Percentiles rank a stretch among this genome's conserved stretches.
phyloP scores from a whole-genome alignment of 164 flowering plant genomes.

The Akebia trifoliata region DNA sequence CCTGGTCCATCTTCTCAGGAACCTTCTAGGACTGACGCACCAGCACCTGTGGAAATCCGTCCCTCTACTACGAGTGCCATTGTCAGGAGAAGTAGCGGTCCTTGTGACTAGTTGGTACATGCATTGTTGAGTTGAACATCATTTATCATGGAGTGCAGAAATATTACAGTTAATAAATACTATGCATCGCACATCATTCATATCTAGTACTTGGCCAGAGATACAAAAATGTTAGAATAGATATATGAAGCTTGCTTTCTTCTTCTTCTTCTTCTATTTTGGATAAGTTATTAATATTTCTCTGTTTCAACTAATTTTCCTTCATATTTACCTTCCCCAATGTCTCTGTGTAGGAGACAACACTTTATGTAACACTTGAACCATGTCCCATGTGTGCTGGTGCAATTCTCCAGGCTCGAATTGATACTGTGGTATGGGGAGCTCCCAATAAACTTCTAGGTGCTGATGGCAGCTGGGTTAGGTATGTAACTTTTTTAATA shows the following conservation, averaged over 20 bases:
- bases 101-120: conserved; percentile 61
- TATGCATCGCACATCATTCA: too few species aligned
- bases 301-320: background rate
- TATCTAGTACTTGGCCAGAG: too few species aligned
- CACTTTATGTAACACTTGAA: conserved; percentile 94
- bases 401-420: conserved; percentile 89
- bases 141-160: conserved; percentile 62
- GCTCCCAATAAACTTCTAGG: conserved; percentile 98
- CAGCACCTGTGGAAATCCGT: conserved; percentile 29
- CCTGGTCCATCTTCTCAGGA: conserved; percentile 38
- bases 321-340: background rate
- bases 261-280: background rate
- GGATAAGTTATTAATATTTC: background rate
- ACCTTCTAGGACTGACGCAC: conserved; percentile 27
- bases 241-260: too few species aligned
- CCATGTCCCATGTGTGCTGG: conserved; percentile 99
- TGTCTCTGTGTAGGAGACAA: conserved; percentile 52
- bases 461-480: conserved; percentile 99
- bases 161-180: too few species aligned
- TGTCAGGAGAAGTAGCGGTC: conserved; percentile 58
- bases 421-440: conserved; percentile 87
- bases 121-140: too few species aligned
- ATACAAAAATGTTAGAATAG: too few species aligned
- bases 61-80: conserved; percentile 26
- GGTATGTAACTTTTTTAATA: conserved; percentile 49